Percentiles rank a stretch among this genome's conserved stretches.
phyloP scores from a whole-genome alignment of 129 eudicot genomes.

The Helianthus annuus region HanXRQr2.0-SUNRISE NC_035446.2:115155035-115155534 shows the following conservation, averaged over 20 bases:
- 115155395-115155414: conserved; percentile 37
- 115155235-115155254: conserved; percentile 56
- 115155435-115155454: conserved; percentile 33
- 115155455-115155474: conserved; percentile 39
- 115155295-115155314: conserved; percentile 17
- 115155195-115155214: conserved; percentile 38
- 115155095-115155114: conserved; percentile 81
- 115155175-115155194: conserved; percentile 37
- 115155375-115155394: conserved; percentile 42
- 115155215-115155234: conserved; percentile 48
- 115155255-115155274: conserved; percentile 48
- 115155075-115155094: conserved; percentile 69
- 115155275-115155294: conserved; percentile 39
- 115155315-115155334: conserved; percentile 47
- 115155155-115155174: conserved; percentile 32
- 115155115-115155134: conserved; percentile 49
- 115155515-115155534: conserved; percentile 43
- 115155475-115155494: conserved; percentile 28
- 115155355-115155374: conserved; percentile 37
- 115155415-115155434: conserved; percentile 37
- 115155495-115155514: conserved; percentile 44
- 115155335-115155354: conserved; percentile 23
- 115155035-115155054: conserved; percentile 69
- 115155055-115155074: conserved; percentile 75
- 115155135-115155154: conserved; percentile 42